Base-by-base conservation (phyloP, 2,329 filamentous ascomycete species). In the Cladosporium sp. region DNA sequence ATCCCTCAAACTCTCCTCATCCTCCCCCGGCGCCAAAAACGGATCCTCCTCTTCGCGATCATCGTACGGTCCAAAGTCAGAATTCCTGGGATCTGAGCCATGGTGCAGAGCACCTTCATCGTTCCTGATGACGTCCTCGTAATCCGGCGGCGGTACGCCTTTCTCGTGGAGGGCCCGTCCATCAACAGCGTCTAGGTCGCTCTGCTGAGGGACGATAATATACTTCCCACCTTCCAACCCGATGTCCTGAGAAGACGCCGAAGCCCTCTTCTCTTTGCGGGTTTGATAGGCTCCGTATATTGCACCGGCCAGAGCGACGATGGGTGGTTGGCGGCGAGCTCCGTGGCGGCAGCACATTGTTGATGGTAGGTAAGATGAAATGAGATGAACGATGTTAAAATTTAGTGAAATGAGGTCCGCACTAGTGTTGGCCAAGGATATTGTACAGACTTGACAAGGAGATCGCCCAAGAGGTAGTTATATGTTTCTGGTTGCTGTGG, bases 311-410 rank as follows among this genome's bases (percentile, higher is more conserved):
- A 64, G 37, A 12, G 52, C 37, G 21, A 50, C 40, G 53, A 58
- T 49, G 18, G 55, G 44, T 21, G 62, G 62, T 49, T 57, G 62
- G 26, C 37, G 52, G 44, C 35, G 40, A 18, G 21, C 16, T 18
- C 31, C 35, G 62, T 29, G 23, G 16, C 53, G 62, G 62, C 53
- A 37, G 33, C 31, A 62, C 61, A 64, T 64, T 31, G 50, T 64
- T 11, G 57, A 23, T 60, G 56, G n/a, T 31, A n/a, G 40, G 14
- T 49, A n/a, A 33, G 29, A 21, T 55, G 52, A 33, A n/a, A 31
- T 55, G 52, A n/a, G 8, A 18, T 28, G 23, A 3, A 55, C 40
- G 40, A 46, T 8, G 10, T 46, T 46, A n/a, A 8, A 21, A 1
- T 4, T 3, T 8, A 33, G 18, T 33, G 40, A 46, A 46, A 55